A percentile compares a stretch with the other conserved stretches of the same genome.
phyloP scores from a whole-genome alignment of 345 rosid genomes.

The Carallia brachiata region DNA sequence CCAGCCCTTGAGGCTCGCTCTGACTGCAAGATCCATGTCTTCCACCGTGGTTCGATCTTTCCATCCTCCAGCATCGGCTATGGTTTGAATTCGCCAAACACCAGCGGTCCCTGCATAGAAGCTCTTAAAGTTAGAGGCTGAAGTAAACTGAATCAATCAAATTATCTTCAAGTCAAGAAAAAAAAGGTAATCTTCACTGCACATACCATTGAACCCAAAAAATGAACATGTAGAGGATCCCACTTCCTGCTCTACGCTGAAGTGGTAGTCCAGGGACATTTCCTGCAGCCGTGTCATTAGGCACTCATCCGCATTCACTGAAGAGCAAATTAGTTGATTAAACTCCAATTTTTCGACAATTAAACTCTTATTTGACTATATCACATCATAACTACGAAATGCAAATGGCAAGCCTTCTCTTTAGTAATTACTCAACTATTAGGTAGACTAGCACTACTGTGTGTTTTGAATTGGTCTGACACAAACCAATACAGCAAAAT shows the following conservation, averaged over 20 bases:
- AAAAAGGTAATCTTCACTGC: background rate
- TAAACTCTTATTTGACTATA: background rate
- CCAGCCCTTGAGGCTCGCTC: slow-evolving; percentile 60
- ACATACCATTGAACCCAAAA: slow-evolving; percentile 52
- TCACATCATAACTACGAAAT: background rate
- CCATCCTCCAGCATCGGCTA: slow-evolving; percentile 58
- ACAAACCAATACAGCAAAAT: too few species aligned
- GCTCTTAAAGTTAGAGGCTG: background rate
- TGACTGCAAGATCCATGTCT: slow-evolving; percentile 63
- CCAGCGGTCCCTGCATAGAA: slow-evolving; percentile 44
- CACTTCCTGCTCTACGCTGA: slow-evolving; percentile 52
- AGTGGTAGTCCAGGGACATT: slow-evolving; percentile 57
- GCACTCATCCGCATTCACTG: slow-evolving; percentile 56
- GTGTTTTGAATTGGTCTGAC: too few species aligned
- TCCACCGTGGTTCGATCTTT: slow-evolving; percentile 58
- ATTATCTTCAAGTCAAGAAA: background rate
- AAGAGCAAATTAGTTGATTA: background rate
- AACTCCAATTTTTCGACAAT: background rate
- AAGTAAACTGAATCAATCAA: background rate
- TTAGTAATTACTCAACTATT: too few species aligned
- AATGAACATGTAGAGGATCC: slow-evolving; percentile 57
- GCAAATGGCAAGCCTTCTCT: too few species aligned
- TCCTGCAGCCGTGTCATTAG: slow-evolving; percentile 55
- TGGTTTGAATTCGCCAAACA: slow-evolving; percentile 51
- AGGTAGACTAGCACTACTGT: too few species aligned